Evolutionary conservation across 768 basidiomycete species (phyloP), one percentile per base, ranked within the genome.

Genomic region (Clavaria fumosa): DNA sequence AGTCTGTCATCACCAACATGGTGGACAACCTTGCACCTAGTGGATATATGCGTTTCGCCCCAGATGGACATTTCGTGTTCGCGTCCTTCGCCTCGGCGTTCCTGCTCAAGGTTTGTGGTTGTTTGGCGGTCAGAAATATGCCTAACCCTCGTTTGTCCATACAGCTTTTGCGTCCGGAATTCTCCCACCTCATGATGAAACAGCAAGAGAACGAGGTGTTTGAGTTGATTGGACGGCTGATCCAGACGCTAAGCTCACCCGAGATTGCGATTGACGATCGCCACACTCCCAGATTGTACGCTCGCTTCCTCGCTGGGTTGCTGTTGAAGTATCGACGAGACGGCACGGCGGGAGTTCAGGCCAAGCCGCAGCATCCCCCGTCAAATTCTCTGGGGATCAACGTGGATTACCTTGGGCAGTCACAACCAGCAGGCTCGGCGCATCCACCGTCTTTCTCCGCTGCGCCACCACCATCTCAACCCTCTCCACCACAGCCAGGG

Each of bases 31-130:
- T 84, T 24, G 73, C 71, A 1, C 77, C 78, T 0, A 76, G 69
- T 31, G 80, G 79, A 4, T 80, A 78, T 51, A 75, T 85, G 72
- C 69, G 78, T 31, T 83, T 69, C 47, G 71, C 82, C 1, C 79
- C 83, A 0, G 83, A 86, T 53, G 80, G 81, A 2, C 74, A 82
- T 50, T 84, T 84, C 44, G 66, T 85, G 22, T 85, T 84, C 48
- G 70, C 76, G 2, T 70, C 79, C 1, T 86, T 86, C 50, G 82
- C 83, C 1, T 81, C 78, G 18, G 83, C 82, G 1, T 86, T 85
- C 59, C 59, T 86, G 37, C 69, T 85, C 45, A 85, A 84, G 67
- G 79, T 79, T 35, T 7, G 59, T 52, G 32, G 7, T 6, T 18
- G 10, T 19, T 15, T 7, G 12, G 5, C n/a, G 12, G 14, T 9